These are phyloP conservation scores for Neurospora africana DNA, from an alignment of 495 filamentous ascomycete genomes.

Conservation along the genomic window DNA sequence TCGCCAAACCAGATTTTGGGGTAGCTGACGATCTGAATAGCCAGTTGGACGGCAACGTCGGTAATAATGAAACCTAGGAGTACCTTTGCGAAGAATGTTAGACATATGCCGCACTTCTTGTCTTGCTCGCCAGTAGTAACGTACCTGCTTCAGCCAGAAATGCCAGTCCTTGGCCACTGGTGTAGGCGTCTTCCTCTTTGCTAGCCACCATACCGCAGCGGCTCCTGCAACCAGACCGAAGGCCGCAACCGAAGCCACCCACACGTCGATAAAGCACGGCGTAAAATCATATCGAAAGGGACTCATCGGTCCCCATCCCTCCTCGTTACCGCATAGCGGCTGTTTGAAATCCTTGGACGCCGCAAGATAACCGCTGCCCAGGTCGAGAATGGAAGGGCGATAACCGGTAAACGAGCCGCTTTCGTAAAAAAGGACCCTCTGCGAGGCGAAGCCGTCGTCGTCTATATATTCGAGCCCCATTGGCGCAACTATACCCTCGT, in stretches of 20 bases:
- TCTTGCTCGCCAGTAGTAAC: conserved; percentile 15
- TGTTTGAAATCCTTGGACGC: conserved; percentile 37
- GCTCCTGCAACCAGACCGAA: conserved; percentile 69
- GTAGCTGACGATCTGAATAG: conserved; percentile 64
- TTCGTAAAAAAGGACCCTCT: conserved; percentile 35
- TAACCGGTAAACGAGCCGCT: conserved; percentile 46
- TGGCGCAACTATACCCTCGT: conserved; percentile 16
- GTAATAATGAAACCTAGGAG: conserved; percentile 60
- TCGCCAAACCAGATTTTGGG: conserved; percentile 63
- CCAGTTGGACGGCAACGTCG: conserved; percentile 60
- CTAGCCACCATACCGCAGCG: conserved; percentile 60
- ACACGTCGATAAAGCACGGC: conserved; percentile 88
- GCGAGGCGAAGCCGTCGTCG: conserved; percentile 17
- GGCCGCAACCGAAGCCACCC: conserved; percentile 62
- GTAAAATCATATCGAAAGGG: conserved; percentile 81
- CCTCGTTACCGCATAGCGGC: conserved; percentile 71
- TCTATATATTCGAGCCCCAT: conserved; percentile 17
- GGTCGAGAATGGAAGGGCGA: conserved; percentile 22
- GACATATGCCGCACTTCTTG: background rate
- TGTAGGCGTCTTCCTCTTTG: conserved; percentile 48
- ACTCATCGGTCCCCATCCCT: conserved; percentile 94
- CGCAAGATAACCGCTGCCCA: conserved; percentile 37
- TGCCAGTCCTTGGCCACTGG: conserved; percentile 81
- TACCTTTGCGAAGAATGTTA: conserved; percentile 31
- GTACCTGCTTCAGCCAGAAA: conserved; percentile 83